Evolutionary conservation across 2,329 filamentous ascomycete species (phyloP).

Genomic region (Fusarium piperis): DNA sequence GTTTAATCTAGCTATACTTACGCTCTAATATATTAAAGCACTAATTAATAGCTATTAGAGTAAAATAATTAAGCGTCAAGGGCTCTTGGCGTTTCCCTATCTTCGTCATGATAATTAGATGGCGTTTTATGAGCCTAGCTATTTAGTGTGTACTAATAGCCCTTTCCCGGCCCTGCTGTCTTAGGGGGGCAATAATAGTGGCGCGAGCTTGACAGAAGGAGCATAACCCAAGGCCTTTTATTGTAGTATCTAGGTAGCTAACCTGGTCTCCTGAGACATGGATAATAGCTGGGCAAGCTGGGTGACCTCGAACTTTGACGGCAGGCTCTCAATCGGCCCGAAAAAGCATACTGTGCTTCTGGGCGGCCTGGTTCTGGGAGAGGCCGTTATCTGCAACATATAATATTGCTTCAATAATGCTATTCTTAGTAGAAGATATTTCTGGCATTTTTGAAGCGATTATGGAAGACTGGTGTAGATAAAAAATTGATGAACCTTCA

Average conservation of each 20-base stretch:
- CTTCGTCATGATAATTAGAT: not conserved
- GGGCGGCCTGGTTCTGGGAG: not conserved
- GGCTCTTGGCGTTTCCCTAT: slow-evolving; percentile 5
- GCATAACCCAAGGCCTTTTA: slow-evolving; percentile 7
- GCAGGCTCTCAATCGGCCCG: not conserved
- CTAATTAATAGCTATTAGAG: slow-evolving; percentile 9
- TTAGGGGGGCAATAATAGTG: not conserved
- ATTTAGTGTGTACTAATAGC: not conserved
- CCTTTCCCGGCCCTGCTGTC: not conserved
- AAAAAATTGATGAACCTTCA: not conserved
- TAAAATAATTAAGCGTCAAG: slow-evolving; percentile 5
- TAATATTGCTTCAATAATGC: slow-evolving; percentile 2
- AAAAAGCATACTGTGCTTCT: slow-evolving; percentile 5
- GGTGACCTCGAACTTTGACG: not conserved
- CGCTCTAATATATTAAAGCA: slow-evolving; percentile 8
- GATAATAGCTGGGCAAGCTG: slow-evolving; percentile 3
- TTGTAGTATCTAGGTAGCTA: slow-evolving; percentile 4
- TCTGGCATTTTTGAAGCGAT: not conserved
- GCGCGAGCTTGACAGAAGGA: slow-evolving; percentile 9
- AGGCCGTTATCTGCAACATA: slow-evolving; percentile 16
- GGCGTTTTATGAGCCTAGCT: not conserved
- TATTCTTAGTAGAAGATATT: not conserved
- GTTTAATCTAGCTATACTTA: slow-evolving; percentile 7
- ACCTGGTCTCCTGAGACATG: slow-evolving; percentile 3
- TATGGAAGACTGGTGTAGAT: not conserved